Evolutionary conservation across 352 stramenopile species (phyloP).

Genomic region (Phytophthora vignae): DNA sequence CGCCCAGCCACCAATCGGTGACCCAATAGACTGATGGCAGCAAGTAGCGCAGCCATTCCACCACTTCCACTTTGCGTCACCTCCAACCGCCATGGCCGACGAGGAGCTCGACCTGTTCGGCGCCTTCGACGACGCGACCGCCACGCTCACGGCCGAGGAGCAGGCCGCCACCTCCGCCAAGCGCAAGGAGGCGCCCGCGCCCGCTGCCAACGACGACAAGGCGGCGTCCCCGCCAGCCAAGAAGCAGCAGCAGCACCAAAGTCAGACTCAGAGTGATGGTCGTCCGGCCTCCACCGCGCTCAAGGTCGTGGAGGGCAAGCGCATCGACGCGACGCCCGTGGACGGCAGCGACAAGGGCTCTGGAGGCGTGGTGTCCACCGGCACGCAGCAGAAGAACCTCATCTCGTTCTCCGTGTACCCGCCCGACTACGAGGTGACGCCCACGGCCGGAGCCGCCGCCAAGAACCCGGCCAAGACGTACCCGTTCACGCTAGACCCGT

Average conservation of each 20-base stretch:
- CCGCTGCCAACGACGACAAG: conserved; percentile 39
- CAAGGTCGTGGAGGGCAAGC: conserved; percentile 76
- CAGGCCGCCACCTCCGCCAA: conserved; percentile 50
- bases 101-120: conserved; percentile 95
- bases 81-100: conserved; percentile 48
- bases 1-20: not conserved
- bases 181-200: conserved; percentile 48
- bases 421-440: conserved; percentile 62
- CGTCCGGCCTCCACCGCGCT: conserved; percentile 47
- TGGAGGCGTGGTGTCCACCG: conserved; percentile 86
- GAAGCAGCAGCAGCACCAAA: conserved; percentile 44
- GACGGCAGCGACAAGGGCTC: conserved; percentile 41
- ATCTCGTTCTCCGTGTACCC: conserved; percentile 95
- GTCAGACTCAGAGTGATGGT: conserved; percentile 17
- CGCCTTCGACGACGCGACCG: conserved; percentile 89
- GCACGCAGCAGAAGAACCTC: conserved; percentile 96
- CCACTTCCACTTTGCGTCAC: not conserved
- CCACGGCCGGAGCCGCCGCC: conserved; percentile 53
- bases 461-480: conserved; percentile 97
- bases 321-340: conserved; percentile 72
- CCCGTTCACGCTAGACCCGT: conserved; percentile 98
- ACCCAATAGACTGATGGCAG: not conserved
- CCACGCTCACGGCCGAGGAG: conserved; percentile 70
- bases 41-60: conserved; percentile 28
- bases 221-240: conserved; percentile 52